Conservation (phyloP, 2,329 filamentous ascomycete genomes). For the Penicillium sp. region DNA sequence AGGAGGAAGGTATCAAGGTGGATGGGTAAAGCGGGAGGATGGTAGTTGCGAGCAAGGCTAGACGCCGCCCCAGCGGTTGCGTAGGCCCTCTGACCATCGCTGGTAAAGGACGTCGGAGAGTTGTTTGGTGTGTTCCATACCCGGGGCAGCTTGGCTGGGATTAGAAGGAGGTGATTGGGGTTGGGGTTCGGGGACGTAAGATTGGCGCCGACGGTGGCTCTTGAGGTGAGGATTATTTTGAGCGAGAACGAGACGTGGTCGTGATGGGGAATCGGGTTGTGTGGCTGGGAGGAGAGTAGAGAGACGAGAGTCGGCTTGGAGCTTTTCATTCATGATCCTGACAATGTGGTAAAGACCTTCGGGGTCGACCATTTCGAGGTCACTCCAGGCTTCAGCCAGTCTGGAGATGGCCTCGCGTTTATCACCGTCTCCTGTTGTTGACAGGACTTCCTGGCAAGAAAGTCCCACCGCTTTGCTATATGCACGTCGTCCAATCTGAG, state of each 20-base stretch:
- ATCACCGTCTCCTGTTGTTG: constrained; percentile 67
- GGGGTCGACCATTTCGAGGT: constrained; percentile 81
- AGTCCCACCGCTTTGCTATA: constrained; percentile 81
- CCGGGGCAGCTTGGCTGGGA: constrained; percentile 59
- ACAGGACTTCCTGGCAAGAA: constrained; percentile 78
- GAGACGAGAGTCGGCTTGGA: constrained; percentile 53
- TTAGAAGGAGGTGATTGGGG: constrained; percentile 43
- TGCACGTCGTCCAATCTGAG: constrained; percentile 73
- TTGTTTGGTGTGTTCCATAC: constrained; percentile 90
- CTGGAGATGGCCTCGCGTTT: constrained; percentile 82
- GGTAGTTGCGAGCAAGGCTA: constrained; percentile 12
- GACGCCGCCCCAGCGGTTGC: constrained; percentile 61
- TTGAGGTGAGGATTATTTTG: constrained; percentile 83
- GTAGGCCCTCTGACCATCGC: constrained; percentile 83
- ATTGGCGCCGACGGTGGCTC: constrained; percentile 69
- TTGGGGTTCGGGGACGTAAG: constrained; percentile 36
- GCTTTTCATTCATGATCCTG: constrained; percentile 70
- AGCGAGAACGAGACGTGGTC: constrained; percentile 69
- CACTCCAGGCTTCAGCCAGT: constrained; percentile 80
- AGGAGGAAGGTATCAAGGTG: neutral
- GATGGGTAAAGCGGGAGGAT: neutral
- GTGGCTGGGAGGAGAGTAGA: constrained; percentile 38
- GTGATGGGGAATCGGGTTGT: constrained; percentile 45
- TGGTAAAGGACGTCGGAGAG: constrained; percentile 87
- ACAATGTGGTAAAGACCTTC: constrained; percentile 87